phyloP scores from a whole-genome alignment of 768 basidiomycete species.

The Auricularia sp. region DNA sequence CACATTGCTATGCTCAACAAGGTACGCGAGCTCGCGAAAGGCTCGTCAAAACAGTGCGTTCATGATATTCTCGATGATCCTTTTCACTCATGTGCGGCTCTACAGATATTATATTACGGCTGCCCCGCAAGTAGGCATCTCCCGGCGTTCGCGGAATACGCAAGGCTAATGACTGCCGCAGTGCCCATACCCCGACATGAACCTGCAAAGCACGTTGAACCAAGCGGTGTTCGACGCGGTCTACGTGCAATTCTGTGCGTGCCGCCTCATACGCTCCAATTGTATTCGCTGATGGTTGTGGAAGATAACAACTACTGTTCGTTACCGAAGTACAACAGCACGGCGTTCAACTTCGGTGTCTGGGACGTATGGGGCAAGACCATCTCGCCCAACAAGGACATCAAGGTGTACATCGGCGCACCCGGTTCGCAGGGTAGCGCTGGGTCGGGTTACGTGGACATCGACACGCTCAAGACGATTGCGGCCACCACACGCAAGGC shows the following conservation, averaged over 20 bases:
- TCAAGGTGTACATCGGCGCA: constrained; percentile 58
- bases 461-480: constrained; percentile 32
- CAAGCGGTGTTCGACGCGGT: constrained; percentile 58
- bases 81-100: no score
- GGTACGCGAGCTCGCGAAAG: constrained; percentile 41
- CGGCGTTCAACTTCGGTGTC: neutral
- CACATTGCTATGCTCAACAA: constrained; percentile 48
- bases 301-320: neutral
- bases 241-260: constrained; percentile 48
- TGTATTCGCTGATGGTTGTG: neutral
- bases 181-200: constrained; percentile 62
- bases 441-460: constrained; percentile 45
- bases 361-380: constrained; percentile 2
- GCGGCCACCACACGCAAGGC: constrained; percentile 41
- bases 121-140: constrained; percentile 17
- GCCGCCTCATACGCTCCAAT: neutral
- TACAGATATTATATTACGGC: constrained; percentile 51
- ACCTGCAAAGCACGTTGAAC: constrained; percentile 50
- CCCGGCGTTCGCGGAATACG: neutral
- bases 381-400: neutral
- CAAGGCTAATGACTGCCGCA: constrained; percentile 12
- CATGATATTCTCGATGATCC: no score
- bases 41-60: constrained; percentile 33
- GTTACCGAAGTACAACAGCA: neutral
- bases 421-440: constrained; percentile 48